A percentile compares a stretch with the other conserved stretches of the same genome.
Conservation (phyloP, 495 filamentous ascomycete species). For the Aspergillus coremiiformis region DNA sequence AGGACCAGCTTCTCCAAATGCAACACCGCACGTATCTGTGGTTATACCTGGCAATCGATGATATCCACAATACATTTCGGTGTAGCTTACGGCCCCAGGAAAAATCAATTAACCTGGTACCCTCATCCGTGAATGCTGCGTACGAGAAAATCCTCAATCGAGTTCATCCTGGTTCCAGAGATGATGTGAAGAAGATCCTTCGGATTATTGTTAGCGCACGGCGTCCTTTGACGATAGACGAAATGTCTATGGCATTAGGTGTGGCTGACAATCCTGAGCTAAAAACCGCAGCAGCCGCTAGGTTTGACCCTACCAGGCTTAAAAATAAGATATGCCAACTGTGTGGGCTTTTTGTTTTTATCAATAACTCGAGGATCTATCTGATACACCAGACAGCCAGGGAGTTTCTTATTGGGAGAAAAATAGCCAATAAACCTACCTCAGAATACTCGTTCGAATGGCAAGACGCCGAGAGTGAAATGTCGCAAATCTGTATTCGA, state of each 20-base stretch:
- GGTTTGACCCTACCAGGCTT: background rate
- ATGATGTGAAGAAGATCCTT: constrained; percentile 21
- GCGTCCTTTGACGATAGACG: constrained; percentile 27
- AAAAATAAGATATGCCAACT: background rate
- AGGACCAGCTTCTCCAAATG: constrained; percentile 17
- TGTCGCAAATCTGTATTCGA: background rate
- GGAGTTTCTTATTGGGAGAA: background rate
- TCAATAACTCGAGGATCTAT: background rate
- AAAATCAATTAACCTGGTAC: constrained; percentile 14
- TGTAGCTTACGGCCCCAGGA: constrained; percentile 15
- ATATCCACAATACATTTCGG: constrained; percentile 13
- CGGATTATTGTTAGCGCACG: constrained; percentile 31
- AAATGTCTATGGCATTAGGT: constrained; percentile 34
- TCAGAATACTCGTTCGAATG: background rate
- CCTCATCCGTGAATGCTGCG: constrained; percentile 15
- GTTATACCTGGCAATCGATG: constrained; percentile 21
- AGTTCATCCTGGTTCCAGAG: constrained; percentile 3
- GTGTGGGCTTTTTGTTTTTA: constrained; percentile 1
- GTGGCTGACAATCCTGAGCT: constrained; percentile 16
- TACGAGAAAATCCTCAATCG: constrained; percentile 26
- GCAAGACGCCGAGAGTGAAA: background rate
- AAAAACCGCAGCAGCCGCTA: constrained; percentile 4
- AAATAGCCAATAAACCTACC: background rate
- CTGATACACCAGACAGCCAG: constrained; percentile 2
- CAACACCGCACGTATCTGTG: constrained; percentile 35